Evolutionary conservation across 306 rosid genomes (phyloP).

Genomic region (Citrullus amarus): DNA sequence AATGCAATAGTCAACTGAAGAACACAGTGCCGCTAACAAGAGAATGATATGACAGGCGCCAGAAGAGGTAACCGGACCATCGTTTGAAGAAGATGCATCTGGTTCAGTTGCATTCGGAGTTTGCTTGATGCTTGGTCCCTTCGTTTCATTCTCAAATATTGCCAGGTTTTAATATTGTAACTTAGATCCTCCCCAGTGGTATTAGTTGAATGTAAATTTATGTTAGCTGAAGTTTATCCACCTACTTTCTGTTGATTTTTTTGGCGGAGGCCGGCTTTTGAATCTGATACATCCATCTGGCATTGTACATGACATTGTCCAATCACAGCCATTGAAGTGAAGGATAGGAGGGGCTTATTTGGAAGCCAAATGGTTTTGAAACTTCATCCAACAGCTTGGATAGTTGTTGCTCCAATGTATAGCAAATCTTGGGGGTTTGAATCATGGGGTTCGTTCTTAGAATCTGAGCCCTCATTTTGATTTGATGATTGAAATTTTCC

Average conservation of each 20-base stretch:
- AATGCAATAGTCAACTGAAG: constrained; percentile 1
- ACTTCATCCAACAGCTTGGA: background rate
- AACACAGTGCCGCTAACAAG: background rate
- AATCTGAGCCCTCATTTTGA: background rate
- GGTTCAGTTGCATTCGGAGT: background rate
- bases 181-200: background rate
- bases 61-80: background rate
- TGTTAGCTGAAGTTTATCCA: constrained; percentile 4
- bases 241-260: constrained; percentile 7
- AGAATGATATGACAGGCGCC: background rate
- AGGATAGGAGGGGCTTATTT: background rate
- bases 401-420: background rate
- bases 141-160: background rate
- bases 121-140: background rate
- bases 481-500: background rate
- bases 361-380: background rate
- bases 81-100: background rate
- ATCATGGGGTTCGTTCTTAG: background rate
- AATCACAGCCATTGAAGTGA: constrained; percentile 2
- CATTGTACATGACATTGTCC: background rate
- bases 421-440: background rate
- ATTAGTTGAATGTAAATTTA: constrained; percentile 6
- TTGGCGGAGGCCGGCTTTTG: constrained; percentile 7
- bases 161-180: constrained; percentile 1
- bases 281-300: background rate